A percentile compares a stretch with the other conserved stretches of the same genome.
Conservation (phyloP, 208 protist species). For the Endotrypanum monterogeii region DNA sequence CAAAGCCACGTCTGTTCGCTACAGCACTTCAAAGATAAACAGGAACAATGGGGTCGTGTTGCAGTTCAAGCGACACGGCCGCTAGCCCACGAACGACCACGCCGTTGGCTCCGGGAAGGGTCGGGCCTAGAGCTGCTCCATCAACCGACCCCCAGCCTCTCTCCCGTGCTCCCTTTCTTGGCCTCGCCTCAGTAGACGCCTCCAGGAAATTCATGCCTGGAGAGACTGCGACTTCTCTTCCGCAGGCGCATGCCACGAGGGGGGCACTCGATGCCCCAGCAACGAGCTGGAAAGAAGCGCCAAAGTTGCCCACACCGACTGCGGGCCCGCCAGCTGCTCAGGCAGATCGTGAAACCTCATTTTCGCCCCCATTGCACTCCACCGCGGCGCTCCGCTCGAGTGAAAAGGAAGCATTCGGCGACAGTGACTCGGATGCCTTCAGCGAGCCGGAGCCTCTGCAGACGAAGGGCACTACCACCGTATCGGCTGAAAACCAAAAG, state of each 20-base stretch:
- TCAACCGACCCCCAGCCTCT: not conserved
- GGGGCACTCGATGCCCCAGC: not conserved
- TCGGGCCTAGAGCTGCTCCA: no score
- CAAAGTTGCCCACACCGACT: not conserved
- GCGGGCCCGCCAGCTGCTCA: slow-evolving; percentile 3
- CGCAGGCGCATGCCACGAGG: not conserved
- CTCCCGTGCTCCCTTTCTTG: not conserved
- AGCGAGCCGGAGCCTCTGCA: not conserved
- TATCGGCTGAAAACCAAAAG: not conserved
- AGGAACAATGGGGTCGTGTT: slow-evolving; percentile 14
- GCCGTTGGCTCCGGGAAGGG: not conserved
- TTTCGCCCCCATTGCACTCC: not conserved
- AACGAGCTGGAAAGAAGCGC: not conserved
- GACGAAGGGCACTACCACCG: not conserved
- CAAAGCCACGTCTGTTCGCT: no score
- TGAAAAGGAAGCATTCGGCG: not conserved
- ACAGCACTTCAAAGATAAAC: not conserved
- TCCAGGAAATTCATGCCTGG: not conserved
- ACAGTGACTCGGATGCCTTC: slow-evolving; percentile 11
- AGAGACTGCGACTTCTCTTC: not conserved
- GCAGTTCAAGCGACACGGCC: slow-evolving; percentile 9
- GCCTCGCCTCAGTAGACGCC: not conserved
- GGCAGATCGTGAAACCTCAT: not conserved
- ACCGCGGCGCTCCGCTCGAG: not conserved
- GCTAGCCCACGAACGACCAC: not conserved